Conservation (phyloP, 768 basidiomycete genomes). For the Mycena venus region DNA sequence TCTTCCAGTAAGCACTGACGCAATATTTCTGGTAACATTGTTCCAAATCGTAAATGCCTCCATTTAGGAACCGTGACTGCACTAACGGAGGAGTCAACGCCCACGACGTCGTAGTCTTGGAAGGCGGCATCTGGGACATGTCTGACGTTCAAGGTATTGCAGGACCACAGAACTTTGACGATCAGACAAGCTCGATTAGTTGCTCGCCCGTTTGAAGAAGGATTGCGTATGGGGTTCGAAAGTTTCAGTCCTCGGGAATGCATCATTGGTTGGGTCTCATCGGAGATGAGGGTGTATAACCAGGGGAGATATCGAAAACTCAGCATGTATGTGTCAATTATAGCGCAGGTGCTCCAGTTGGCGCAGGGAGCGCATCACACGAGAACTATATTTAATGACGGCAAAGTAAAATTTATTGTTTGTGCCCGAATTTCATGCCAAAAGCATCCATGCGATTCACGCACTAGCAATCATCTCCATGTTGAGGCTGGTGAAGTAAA, state of each 20-base stretch:
- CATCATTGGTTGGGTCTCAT: too few relatives aligned
- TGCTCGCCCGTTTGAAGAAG: slow-evolving; percentile 11
- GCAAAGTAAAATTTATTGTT: too few relatives aligned
- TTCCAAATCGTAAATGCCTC: neutral
- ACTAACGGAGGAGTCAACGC: neutral
- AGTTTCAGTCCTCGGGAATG: too few relatives aligned
- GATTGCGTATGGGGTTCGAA: too few relatives aligned
- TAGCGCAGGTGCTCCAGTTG: too few relatives aligned
- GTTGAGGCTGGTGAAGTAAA: slow-evolving; percentile 2
- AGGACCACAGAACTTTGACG: slow-evolving; percentile 4
- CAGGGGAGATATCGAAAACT: too few relatives aligned
- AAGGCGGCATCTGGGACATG: slow-evolving; percentile 16
- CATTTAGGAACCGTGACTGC: neutral
- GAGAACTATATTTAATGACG: too few relatives aligned
- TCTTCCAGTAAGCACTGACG: slow-evolving; percentile 3
- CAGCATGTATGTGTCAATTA: too few relatives aligned
- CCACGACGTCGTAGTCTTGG: neutral
- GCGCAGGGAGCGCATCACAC: too few relatives aligned
- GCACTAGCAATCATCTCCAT: neutral
- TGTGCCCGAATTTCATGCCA: too few relatives aligned
- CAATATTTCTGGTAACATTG: neutral
- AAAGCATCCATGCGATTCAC: neutral
- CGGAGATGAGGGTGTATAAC: too few relatives aligned
- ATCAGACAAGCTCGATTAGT: slow-evolving; percentile 10
- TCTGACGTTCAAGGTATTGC: neutral